phyloP scores from a whole-genome alignment of 768 basidiomycete genomes.

The Tricholoma hemisulphureum region DNA sequence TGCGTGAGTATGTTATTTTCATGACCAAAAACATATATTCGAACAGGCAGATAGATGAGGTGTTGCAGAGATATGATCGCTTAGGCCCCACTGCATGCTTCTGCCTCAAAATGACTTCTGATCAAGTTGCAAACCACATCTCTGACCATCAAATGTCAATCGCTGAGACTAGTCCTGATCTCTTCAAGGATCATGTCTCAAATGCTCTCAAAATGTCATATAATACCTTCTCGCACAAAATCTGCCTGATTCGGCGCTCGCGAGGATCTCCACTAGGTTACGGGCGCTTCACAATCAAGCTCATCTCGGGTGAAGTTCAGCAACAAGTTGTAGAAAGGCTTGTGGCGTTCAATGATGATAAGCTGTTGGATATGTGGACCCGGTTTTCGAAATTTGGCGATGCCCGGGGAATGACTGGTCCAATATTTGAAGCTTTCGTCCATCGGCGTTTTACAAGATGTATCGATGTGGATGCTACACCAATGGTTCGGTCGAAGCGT shows the following conservation, averaged over 20 bases:
- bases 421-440: neutral
- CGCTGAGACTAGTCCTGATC: neutral
- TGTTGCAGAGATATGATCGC: neutral
- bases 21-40: neutral
- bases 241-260: neutral
- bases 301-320: neutral
- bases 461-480: neutral
- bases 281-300: neutral
- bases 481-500: neutral
- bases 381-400: neutral
- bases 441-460: neutral
- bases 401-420: neutral
- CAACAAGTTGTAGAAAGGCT: neutral
- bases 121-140: neutral
- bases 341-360: neutral
- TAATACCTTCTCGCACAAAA: neutral
- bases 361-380: conserved; percentile 1
- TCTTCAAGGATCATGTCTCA: neutral
- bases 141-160: neutral
- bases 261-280: neutral
- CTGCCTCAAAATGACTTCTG: neutral
- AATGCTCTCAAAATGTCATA: neutral
- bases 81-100: conserved; percentile 1
- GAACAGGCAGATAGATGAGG: neutral
- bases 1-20: neutral